Evolutionary conservation across 148 eudicot genomes (phyloP).

Genomic region (Talinum fruticosum): DNA sequence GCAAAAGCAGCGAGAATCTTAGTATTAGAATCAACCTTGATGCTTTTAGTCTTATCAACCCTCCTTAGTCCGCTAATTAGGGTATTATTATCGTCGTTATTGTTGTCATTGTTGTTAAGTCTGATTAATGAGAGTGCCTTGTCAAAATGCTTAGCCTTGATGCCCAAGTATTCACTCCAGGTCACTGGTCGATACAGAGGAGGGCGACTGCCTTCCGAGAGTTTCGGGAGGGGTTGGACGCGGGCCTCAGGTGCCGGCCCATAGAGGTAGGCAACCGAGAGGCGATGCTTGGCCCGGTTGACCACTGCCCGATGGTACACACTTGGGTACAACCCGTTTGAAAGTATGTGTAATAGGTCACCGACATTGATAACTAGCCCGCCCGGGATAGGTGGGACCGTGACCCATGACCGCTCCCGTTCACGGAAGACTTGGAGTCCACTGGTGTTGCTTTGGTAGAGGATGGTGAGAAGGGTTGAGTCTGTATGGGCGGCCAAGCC

Average conservation of each 20-base stretch:
- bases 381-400: slow-evolving; percentile 59
- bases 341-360: slow-evolving; percentile 80
- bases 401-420: slow-evolving; percentile 54
- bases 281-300: slow-evolving; percentile 58
- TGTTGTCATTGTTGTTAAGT: slow-evolving; percentile 8
- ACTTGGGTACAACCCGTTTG: slow-evolving; percentile 74
- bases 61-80: slow-evolving; percentile 24
- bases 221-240: slow-evolving; percentile 50
- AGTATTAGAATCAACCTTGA: slow-evolving; percentile 35
- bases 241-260: slow-evolving; percentile 58
- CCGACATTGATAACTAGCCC: slow-evolving; percentile 77
- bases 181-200: slow-evolving; percentile 66
- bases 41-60: slow-evolving; percentile 26
- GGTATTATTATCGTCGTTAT: slow-evolving; percentile 11
- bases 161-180: slow-evolving; percentile 78
- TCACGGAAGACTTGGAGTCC: slow-evolving; percentile 73
- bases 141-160: slow-evolving; percentile 63
- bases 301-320: slow-evolving; percentile 89
- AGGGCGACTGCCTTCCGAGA: slow-evolving; percentile 47
- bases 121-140: slow-evolving; percentile 65
- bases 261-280: slow-evolving; percentile 68
- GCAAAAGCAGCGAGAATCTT: slow-evolving; percentile 27
- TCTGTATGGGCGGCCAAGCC: slow-evolving; percentile 92
- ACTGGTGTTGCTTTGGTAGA: slow-evolving; percentile 66
- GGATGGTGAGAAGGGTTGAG: slow-evolving; percentile 82